Base-by-base conservation (phyloP, 1,139 yeast genomes). In the Scheffersomyces titani region DNA sequence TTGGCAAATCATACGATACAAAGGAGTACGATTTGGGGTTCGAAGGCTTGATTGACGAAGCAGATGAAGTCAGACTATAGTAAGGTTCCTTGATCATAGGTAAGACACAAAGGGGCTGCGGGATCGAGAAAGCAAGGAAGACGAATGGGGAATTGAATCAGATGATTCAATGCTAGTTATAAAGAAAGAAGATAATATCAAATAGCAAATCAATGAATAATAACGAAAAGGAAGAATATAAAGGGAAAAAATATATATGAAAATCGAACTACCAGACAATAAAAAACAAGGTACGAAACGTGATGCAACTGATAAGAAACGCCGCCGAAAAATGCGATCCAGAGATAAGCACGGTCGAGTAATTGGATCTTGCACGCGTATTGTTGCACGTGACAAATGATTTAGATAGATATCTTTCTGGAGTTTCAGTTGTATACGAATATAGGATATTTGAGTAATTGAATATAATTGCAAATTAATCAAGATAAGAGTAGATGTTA, bases 71-170 rank as follows among this genome's bases (percentile, higher is more conserved):
- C 9, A 52, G 19, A 22, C 16, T 16, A 30, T 57, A 57, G 53
- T 57, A 57, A 9, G 59, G 59, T 44, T 57, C 59, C 44, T 53
- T 55, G 7, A 51, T 48, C 48, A 52, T 51, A 30, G 40, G 30
- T 9, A 52, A 47, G 19, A 24, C 48, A 22, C 49, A 22, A 19
- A 30, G 3, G 11, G 40, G 40, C 40, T 16, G 40, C 24, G 49
- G 19, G 49, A 46, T 22, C 49, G 49, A 30, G 16, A 46, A 19
- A 16, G 9, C n/a, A 19, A 20, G 24, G 22, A 19, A 20, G n/a
- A 11, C 49, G 49, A 19, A 46, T 22, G 5, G 22, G 19, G 19
- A 13, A 11, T 11, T 5, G 22, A 46, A 46, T 16, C 6, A 19
- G 5, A 45, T 3, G 19, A 46, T 16, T 30, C 40, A 9, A 30